A percentile compares a stretch with the other conserved stretches of the same genome.
Conservation (phyloP, 2,329 filamentous ascomycete genomes). For the Stachybotrys echinatus region DNA sequence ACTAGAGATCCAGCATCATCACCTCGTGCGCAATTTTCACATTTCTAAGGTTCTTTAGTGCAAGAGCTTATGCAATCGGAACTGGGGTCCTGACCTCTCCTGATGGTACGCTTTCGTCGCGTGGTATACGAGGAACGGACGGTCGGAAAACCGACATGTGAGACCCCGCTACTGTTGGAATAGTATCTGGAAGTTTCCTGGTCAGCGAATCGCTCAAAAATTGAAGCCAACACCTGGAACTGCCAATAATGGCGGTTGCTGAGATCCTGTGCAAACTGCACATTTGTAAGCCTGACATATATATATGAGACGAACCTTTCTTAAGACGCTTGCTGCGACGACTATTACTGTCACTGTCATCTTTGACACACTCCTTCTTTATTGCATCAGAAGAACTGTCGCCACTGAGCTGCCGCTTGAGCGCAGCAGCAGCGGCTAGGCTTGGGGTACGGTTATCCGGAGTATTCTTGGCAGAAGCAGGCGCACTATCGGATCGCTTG, state of each 20-base stretch:
- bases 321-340: slow-evolving; percentile 90
- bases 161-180: slow-evolving; percentile 87
- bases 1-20: slow-evolving; percentile 68
- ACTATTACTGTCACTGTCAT: slow-evolving; percentile 61
- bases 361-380: slow-evolving; percentile 39
- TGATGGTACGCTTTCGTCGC: slow-evolving; percentile 42
- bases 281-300: slow-evolving; percentile 6
- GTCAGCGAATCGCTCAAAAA: background rate
- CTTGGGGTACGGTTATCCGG: slow-evolving; percentile 57
- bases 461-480: slow-evolving; percentile 58
- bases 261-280: too few relatives aligned
- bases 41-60: too few relatives aligned
- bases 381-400: slow-evolving; percentile 42
- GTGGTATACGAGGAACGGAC: slow-evolving; percentile 61
- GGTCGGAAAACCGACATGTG: slow-evolving; percentile 95
- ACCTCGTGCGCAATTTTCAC: slow-evolving; percentile 78
- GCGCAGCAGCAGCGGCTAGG: slow-evolving; percentile 49
- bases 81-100: slow-evolving; percentile 31
- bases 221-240: background rate
- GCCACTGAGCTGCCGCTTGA: slow-evolving; percentile 74
- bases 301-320: slow-evolving; percentile 40
- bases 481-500: slow-evolving; percentile 57
- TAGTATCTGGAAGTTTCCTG: slow-evolving; percentile 35
- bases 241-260: too few relatives aligned
- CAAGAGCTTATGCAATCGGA: slow-evolving; percentile 7